Evolutionary conservation across 805 yeast species (phyloP), one percentile per base, ranked within the genome.

Genomic region (Sugiyamaella mastotermitis): DNA sequence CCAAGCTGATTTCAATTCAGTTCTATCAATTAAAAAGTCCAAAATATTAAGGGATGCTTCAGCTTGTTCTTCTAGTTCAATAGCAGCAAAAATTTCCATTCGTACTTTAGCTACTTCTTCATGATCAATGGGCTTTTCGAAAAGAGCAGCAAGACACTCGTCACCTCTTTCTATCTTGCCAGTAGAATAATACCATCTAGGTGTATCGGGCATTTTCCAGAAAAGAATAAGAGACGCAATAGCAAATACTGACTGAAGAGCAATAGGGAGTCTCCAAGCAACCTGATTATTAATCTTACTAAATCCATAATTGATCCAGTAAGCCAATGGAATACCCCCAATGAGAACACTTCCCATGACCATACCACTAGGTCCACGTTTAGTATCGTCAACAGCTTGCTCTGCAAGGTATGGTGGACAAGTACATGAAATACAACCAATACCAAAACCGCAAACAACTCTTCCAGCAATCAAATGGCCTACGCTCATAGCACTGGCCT

Each of bases 381-480:
- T n/a, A n/a, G n/a, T n/a, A n/a, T n/a, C n/a, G n/a, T n/a, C n/a
- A 37, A 44, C 49, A 13, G 51, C 38, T 16, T 47, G 14, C 26
- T 48, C 49, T 14, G 37, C 44, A 17, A 39, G 41, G 35, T 41
- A 43, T 11, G 42, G 35, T 4, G 51, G 51, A 13, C 41, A 47
- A 13, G 48, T 42, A 13, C 37, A 18, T 9, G 22, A 41, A 19
- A 43, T 31, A 11, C 45, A n/a, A 21, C 33, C 30, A 14, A 35
- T 40, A 31, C 51, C 51, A 22, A 47, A 40, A 8, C 51, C 51
- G 2, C 45, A 33, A 22, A 47, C 23, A 34, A 47, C 45, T 16
- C 51, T 24, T 4, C 49, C 51, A 27, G 45, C 51, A 33, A 43
- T 33, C 21, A 38, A 24, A 13, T 24, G 21, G 4, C 22, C 8